Conservation (phyloP, 2,329 filamentous ascomycete genomes). For the Neopestalotiopsis rosae region DNA sequence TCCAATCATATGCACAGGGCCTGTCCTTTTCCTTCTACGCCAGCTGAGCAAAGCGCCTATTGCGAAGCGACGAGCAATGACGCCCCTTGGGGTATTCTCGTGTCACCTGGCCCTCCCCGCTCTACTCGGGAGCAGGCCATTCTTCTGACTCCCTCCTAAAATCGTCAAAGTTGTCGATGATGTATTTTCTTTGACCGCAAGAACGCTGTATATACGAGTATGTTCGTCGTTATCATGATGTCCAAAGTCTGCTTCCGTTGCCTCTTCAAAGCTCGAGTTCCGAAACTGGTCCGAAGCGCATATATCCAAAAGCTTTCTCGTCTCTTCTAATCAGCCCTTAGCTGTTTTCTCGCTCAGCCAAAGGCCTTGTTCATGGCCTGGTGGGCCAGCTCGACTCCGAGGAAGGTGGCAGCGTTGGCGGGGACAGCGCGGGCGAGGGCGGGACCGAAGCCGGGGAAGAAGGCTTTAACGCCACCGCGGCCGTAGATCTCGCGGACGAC, state of each 20-base stretch:
- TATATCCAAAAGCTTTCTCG: neutral
- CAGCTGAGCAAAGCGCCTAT: neutral
- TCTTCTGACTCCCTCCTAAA: neutral
- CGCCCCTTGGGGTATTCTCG: neutral
- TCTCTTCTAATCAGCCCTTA: neutral
- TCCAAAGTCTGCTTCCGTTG: neutral
- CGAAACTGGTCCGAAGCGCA: neutral
- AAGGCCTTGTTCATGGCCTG: constrained; percentile 82
- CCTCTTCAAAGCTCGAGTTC: neutral
- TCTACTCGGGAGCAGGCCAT: neutral
- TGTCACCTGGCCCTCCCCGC: neutral
- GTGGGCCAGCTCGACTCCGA: constrained; percentile 84
- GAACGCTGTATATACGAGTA: neutral
- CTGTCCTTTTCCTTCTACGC: neutral
- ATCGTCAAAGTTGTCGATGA: neutral
- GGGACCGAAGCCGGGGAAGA: constrained; percentile 96
- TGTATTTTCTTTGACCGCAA: neutral
- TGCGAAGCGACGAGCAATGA: neutral
- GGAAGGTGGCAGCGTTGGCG: constrained; percentile 94
- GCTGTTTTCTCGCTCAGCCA: constrained; percentile 40
- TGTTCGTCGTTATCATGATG: neutral
- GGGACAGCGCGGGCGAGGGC: constrained; percentile 92
- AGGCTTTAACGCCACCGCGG: constrained; percentile 83
- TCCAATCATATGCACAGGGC: neutral
- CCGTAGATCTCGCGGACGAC: constrained; percentile 85